phyloP scores from a whole-genome alignment of 768 basidiomycete species.

The Mycena filopes region DNA sequence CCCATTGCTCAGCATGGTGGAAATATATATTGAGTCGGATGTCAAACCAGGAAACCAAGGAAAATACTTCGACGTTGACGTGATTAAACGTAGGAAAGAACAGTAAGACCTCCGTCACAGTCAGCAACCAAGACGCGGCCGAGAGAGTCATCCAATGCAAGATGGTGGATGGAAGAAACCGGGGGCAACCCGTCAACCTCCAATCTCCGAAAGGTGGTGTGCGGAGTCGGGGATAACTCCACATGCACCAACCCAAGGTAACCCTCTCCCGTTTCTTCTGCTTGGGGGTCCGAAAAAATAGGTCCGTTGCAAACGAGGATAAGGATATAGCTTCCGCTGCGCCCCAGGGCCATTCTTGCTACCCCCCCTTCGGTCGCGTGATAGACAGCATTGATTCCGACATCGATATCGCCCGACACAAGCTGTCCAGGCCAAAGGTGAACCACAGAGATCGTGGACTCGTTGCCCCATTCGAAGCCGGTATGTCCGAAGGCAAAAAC shows the following conservation, averaged over 20 bases:
- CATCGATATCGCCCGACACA: not conserved
- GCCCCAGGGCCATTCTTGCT: not conserved
- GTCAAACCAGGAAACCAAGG: too few species aligned
- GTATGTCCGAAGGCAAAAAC: not conserved
- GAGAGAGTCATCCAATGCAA: not conserved
- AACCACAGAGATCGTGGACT: not conserved
- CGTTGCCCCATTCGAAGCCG: not conserved
- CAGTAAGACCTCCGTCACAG: too few species aligned
- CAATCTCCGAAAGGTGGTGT: slow-evolving; percentile 2
- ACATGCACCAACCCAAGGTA: slow-evolving; percentile 1
- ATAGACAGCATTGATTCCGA: not conserved
- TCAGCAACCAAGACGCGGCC: not conserved
- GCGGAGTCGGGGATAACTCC: not conserved
- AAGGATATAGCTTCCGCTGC: not conserved
- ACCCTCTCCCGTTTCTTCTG: not conserved
- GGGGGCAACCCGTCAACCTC: not conserved
- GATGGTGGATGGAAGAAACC: not conserved
- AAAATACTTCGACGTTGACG: too few species aligned
- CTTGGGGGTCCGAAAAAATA: too few species aligned
- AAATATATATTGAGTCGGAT: too few species aligned
- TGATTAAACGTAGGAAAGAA: too few species aligned
- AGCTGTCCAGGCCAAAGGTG: not conserved
- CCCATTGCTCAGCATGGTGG: too few species aligned
- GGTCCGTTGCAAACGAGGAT: too few species aligned
- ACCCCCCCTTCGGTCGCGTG: not conserved